phyloP scores from a whole-genome alignment of 2,329 filamentous ascomycete genomes.

The Microsporum audouinii region DNA sequence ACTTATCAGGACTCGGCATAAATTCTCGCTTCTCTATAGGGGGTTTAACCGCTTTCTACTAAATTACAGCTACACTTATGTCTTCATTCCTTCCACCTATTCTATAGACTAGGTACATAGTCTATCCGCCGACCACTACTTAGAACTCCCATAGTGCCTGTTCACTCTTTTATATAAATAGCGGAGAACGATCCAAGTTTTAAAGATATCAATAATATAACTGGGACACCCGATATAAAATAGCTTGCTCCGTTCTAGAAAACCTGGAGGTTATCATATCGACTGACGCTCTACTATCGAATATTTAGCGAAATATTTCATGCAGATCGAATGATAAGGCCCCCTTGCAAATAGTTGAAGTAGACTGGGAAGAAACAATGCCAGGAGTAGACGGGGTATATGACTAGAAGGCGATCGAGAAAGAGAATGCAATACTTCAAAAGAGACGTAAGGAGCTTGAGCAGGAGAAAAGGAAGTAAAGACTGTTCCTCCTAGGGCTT shows the following conservation, averaged over 20 bases:
- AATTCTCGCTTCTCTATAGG: too few relatives aligned
- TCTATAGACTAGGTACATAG: too few relatives aligned
- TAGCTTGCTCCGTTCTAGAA: background rate
- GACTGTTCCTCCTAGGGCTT: background rate
- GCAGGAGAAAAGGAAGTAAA: background rate
- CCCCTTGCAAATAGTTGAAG: background rate
- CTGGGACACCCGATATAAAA: too few relatives aligned
- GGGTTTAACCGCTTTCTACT: too few relatives aligned
- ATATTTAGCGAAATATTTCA: conserved; percentile 1
- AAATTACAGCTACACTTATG: too few relatives aligned
- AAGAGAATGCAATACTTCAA: background rate
- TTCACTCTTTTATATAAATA: too few relatives aligned
- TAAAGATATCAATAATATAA: too few relatives aligned
- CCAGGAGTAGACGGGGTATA: background rate
- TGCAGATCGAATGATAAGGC: background rate
- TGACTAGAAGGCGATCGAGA: background rate
- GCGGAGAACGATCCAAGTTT: too few relatives aligned
- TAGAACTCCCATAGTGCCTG: too few relatives aligned
- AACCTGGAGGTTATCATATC: background rate
- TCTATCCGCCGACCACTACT: too few relatives aligned
- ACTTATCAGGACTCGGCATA: too few relatives aligned
- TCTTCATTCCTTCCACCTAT: too few relatives aligned
- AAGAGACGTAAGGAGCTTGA: background rate
- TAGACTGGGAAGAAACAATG: background rate
- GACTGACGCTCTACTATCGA: background rate